Evolutionary conservation across 495 filamentous ascomycete genomes (phyloP), one percentile per base, ranked within the genome.

Genomic region (Elaphomyces granulatus): DNA sequence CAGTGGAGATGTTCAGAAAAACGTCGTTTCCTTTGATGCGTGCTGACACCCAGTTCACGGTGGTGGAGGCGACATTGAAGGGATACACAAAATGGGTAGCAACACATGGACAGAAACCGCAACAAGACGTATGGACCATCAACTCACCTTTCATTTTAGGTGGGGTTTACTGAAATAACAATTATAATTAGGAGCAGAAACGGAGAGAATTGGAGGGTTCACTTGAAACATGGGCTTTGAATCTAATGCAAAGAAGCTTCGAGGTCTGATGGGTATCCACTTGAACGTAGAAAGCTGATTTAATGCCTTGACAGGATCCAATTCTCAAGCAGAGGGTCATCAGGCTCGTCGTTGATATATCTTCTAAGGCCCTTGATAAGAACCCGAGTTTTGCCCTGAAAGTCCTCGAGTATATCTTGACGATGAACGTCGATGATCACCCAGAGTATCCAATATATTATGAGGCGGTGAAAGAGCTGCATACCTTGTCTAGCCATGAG

Each of bases 401-500:
- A 45, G 80, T 94, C 17, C 70, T 96, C 8, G 84, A 93, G 50
- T 81, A 94, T 51, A 84, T 92, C 41, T 73, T 98, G 19, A 80
- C 86, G 57, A 84, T 81, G 19, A 74, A 77, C 47, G 77, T 82
- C 17, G 67, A 70, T 4, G 74, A 84, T 28, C 69, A 82, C 34
- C 74, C 79, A 0, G 70, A 74, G 18, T 75, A 76, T 47, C 68
- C 71, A 17, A 62, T 71, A 16, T 95, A 88, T 59, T 82, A 80
- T 4, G 92, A 96, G 43, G 84, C 90, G n/a, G 79, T 94, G 17
- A 84, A 84, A 43, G 83, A 88, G 38, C 69, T 98, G 2, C 85
- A 94, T 53, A 71, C 66, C 0, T 69, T 86, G 43, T 78, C 83
- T 39, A 84, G 81, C 57, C 72, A 83, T 43, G 87, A 96, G 56